These are phyloP conservation scores for Talaromyces sp. DNA, from an alignment of 2,329 filamentous ascomycete species.

Conservation along the genomic window DNA sequence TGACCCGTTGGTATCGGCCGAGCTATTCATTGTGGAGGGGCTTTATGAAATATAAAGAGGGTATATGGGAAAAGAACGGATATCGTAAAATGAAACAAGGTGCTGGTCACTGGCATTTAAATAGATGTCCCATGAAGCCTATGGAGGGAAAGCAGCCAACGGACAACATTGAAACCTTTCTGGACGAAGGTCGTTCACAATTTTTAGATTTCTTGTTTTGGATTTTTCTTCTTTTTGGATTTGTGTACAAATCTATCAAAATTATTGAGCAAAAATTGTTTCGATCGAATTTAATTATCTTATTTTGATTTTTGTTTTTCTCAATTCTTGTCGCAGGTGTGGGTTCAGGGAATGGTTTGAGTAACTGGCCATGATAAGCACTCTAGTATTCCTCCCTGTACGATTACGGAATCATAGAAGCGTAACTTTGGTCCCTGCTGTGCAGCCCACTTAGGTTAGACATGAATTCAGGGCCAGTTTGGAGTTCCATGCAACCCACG, in stretches of 20 bases:
- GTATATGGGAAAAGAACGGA: background rate
- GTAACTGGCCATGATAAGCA: conserved; percentile 1
- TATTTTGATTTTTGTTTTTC: background rate
- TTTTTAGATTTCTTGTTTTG: background rate
- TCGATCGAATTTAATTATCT: background rate
- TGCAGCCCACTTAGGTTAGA: conserved; percentile 16
- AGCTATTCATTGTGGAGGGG: conserved; percentile 13
- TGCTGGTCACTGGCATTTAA: conserved; percentile 2
- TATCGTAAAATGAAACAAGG: background rate
- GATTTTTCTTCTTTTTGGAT: background rate
- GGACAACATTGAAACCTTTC: background rate
- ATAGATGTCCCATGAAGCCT: background rate
- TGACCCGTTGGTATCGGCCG: conserved; percentile 10
- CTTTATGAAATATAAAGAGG: background rate
- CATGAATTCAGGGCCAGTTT: conserved; percentile 18
- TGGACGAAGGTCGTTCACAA: background rate
- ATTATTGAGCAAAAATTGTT: background rate
- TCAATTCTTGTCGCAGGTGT: background rate
- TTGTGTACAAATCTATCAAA: background rate
- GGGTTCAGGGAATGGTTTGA: background rate
- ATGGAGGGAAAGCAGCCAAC: background rate
- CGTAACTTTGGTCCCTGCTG: conserved; percentile 17
- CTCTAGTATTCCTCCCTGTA: conserved; percentile 4
- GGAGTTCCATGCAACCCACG: conserved; percentile 19
- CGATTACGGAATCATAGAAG: background rate